Evolutionary conservation across 805 yeast species (phyloP).

Genomic region (Candida jianshihensis): DNA sequence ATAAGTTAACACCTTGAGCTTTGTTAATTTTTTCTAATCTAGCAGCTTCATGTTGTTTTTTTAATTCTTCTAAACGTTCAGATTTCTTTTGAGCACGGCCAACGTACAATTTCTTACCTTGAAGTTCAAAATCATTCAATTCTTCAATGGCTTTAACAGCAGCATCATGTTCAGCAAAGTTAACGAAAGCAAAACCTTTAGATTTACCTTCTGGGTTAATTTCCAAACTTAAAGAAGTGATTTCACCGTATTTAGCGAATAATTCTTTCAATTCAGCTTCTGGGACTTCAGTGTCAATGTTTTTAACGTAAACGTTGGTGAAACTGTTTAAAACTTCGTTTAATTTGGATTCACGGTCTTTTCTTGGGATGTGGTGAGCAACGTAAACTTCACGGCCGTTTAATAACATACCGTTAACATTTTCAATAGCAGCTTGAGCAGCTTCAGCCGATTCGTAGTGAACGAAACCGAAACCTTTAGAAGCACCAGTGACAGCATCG

Average conservation of each 20-base stretch:
- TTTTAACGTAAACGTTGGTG: constrained; percentile 95
- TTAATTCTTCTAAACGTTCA: constrained; percentile 94
- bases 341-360: constrained; percentile 90
- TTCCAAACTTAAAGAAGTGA: constrained; percentile 78
- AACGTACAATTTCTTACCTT: constrained; percentile 83
- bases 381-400: constrained; percentile 95
- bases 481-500: constrained; percentile 73
- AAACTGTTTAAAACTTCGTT: constrained; percentile 86
- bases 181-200: constrained; percentile 93
- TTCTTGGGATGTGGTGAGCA: constrained; percentile 87
- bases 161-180: constrained; percentile 79
- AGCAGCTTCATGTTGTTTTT: constrained; percentile 87
- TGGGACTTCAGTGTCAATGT: constrained; percentile 65
- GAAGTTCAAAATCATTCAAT: constrained; percentile 79
- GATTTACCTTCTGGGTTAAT: constrained; percentile 82
- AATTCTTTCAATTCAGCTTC: constrained; percentile 66
- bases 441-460: constrained; percentile 92
- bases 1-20: constrained; percentile 96
- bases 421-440: constrained; percentile 91
- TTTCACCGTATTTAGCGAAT: constrained; percentile 67
- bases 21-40: constrained; percentile 87
- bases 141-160: constrained; percentile 91
- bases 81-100: constrained; percentile 99
- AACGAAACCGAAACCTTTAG: constrained; percentile 96
- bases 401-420: constrained; percentile 96